Conservation (phyloP, 441 rosid species). For the Adansonia grandidieri region DNA sequence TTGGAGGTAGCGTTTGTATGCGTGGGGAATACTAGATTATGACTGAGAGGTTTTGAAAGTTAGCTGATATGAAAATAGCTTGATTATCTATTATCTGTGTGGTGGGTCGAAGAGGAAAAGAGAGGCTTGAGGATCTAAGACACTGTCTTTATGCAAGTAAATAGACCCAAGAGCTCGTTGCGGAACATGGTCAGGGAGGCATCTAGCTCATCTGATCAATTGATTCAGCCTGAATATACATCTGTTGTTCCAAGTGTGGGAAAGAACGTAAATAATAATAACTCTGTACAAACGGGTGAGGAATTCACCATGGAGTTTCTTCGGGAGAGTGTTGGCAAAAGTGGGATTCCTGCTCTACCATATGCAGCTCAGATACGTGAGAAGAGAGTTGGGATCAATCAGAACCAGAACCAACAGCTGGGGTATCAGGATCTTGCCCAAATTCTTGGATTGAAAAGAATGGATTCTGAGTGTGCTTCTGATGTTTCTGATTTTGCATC, state of each 20-base stretch:
- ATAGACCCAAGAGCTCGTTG: constrained; percentile 27
- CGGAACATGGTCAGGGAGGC: constrained; percentile 41
- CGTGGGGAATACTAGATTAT: constrained; percentile 7
- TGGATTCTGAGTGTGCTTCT: constrained; percentile 56
- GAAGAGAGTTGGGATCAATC: constrained; percentile 31
- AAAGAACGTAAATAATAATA: constrained; percentile 42
- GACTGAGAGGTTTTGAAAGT: constrained; percentile 22
- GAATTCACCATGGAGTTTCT: constrained; percentile 71
- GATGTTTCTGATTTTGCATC: constrained; percentile 53
- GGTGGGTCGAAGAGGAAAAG: constrained; percentile 27
- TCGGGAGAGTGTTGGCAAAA: constrained; percentile 45
- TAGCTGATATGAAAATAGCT: constrained; percentile 23
- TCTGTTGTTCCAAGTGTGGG: constrained; percentile 33
- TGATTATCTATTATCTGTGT: constrained; percentile 6
- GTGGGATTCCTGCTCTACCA: constrained; percentile 38
- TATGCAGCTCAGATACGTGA: constrained; percentile 32
- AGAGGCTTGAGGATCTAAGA: constrained; percentile 30
- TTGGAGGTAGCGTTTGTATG: constrained; percentile 15
- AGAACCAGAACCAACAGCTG: constrained; percentile 43
- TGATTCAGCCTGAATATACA: constrained; percentile 41
- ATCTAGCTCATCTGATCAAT: constrained; percentile 40
- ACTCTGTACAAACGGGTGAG: constrained; percentile 68
- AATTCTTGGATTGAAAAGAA: constrained; percentile 61
- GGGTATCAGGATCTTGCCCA: constrained; percentile 52
- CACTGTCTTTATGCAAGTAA: constrained; percentile 28